These are phyloP conservation scores for Capronia americana DNA, from an alignment of 2,329 filamentous ascomycete genomes.

Conservation along the genomic window DNA sequence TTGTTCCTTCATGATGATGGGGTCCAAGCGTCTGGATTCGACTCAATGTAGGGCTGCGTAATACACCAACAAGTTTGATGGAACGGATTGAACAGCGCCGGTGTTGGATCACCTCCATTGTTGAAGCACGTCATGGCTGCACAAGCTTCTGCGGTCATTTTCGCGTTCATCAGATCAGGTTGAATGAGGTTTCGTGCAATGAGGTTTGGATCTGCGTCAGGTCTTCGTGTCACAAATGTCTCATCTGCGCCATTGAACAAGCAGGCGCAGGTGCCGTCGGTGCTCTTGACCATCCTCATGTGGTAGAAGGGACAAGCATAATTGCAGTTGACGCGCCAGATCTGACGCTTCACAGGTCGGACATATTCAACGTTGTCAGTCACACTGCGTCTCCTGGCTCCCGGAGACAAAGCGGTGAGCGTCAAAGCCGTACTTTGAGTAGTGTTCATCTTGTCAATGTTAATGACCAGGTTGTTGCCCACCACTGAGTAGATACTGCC, in stretches of 20 bases:
- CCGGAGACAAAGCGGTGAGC: slow-evolving; percentile 27
- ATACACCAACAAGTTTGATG: slow-evolving; percentile 37
- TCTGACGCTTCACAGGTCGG: slow-evolving; percentile 27
- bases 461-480: slow-evolving; percentile 36
- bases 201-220: slow-evolving; percentile 22
- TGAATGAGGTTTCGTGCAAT: slow-evolving; percentile 23
- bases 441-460: slow-evolving; percentile 37
- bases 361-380: slow-evolving; percentile 16
- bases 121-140: slow-evolving; percentile 37
- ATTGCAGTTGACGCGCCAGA: slow-evolving; percentile 31
- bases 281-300: slow-evolving; percentile 30
- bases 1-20: slow-evolving; percentile 13
- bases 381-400: slow-evolving; percentile 24
- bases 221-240: slow-evolving; percentile 19
- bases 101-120: slow-evolving; percentile 28
- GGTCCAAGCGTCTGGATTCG: slow-evolving; percentile 29
- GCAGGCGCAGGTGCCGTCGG: slow-evolving; percentile 35
- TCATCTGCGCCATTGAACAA: slow-evolving; percentile 34
- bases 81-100: slow-evolving; percentile 37
- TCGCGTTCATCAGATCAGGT: slow-evolving; percentile 31
- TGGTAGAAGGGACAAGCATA: slow-evolving; percentile 31
- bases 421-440: slow-evolving; percentile 30
- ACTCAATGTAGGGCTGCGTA: slow-evolving; percentile 29
- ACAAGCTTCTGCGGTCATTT: slow-evolving; percentile 37
- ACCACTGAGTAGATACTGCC: slow-evolving; percentile 35